Evolutionary conservation across 176 grass and related monocot species (phyloP), one percentile per base, ranked within the genome.

Genomic region (Carex myosuroides): DNA sequence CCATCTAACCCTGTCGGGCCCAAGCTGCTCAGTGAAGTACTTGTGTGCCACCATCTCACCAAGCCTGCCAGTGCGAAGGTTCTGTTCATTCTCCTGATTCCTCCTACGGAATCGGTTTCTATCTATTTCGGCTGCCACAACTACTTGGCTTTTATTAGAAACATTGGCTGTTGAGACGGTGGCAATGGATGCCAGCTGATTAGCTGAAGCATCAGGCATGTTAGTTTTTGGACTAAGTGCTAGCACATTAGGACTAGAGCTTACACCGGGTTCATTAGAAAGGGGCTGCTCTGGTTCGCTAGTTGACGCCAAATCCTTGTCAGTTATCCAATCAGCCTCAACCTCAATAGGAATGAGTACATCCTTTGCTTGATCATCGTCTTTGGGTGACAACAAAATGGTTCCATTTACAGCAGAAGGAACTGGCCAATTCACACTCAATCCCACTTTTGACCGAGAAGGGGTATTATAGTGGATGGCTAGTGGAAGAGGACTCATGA

Each of bases 11-110:
- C 64, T 92, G 39, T 55, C 56, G 42, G 85, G 52, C 18, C 96
- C 96, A 29, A 91, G 69, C 54, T 66, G 88, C 24, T 84, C 70
- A 57, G 71, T 56, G 62, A 98, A 93, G 79, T 93, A 87, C 72
- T 88, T 93, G 64, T 90, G 81, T 62, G 86, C 91, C 81, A 94
- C 64, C 29, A 76, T 83, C 86, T 98, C 96, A 73, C 96, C 96
- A 32, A 87, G 14, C 55, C 88, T 91, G 22, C 92, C 95, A 9
- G 89, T 95, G 79, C 44, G 91, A 22, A 42, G 61, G 70, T 79
- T 74, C 74, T 90, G 81, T 18, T 22, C 82, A 79, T 84, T 87
- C 81, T 92, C 89, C 33, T 79, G 17, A 46, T 72, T 26, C 33
- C 82, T 83, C 62, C 54, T 70, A 26, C 44, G 53, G 32, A 78